phyloP scores from a whole-genome alignment of 306 rosid species.

The Prunus kanzakura region DNA sequence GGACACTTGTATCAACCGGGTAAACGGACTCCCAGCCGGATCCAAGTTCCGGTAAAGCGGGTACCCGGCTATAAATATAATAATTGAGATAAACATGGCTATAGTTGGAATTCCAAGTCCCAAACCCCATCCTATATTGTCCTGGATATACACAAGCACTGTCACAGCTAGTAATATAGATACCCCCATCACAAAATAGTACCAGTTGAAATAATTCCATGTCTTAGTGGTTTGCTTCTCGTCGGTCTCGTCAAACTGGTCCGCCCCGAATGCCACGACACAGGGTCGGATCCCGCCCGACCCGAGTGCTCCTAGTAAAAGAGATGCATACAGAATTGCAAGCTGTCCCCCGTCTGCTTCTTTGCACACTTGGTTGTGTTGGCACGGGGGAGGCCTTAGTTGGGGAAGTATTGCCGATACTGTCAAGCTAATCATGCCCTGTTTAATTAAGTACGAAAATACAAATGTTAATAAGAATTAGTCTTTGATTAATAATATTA shows the following conservation, averaged over 20 bases:
- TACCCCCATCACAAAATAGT: slow-evolving; percentile 85
- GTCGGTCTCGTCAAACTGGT: slow-evolving; percentile 79
- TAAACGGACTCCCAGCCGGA: slow-evolving; percentile 86
- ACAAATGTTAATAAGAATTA: background rate
- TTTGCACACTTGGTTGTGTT: slow-evolving; percentile 47
- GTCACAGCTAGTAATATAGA: slow-evolving; percentile 82
- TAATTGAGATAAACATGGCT: slow-evolving; percentile 75
- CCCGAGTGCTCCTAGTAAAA: slow-evolving; percentile 62
- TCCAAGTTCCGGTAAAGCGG: slow-evolving; percentile 80
- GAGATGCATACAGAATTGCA: slow-evolving; percentile 53
- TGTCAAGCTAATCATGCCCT: slow-evolving; percentile 85
- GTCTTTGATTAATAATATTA: background rate
- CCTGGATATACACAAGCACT: slow-evolving; percentile 82
- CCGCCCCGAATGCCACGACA: slow-evolving; percentile 93
- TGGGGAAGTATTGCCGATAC: slow-evolving; percentile 71
- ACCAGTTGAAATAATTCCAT: slow-evolving; percentile 92
- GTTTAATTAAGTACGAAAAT: background rate
- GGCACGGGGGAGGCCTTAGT: slow-evolving; percentile 75
- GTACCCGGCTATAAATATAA: slow-evolving; percentile 60
- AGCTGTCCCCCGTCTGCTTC: slow-evolving; percentile 61
- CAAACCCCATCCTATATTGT: slow-evolving; percentile 88
- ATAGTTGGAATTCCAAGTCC: slow-evolving; percentile 80
- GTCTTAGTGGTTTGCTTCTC: slow-evolving; percentile 60
- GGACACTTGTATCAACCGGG: slow-evolving; percentile 65
- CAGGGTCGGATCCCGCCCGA: slow-evolving; percentile 99